phyloP scores from a whole-genome alignment of 352 stramenopile species.

The Phytophthora brassicae region DNA sequence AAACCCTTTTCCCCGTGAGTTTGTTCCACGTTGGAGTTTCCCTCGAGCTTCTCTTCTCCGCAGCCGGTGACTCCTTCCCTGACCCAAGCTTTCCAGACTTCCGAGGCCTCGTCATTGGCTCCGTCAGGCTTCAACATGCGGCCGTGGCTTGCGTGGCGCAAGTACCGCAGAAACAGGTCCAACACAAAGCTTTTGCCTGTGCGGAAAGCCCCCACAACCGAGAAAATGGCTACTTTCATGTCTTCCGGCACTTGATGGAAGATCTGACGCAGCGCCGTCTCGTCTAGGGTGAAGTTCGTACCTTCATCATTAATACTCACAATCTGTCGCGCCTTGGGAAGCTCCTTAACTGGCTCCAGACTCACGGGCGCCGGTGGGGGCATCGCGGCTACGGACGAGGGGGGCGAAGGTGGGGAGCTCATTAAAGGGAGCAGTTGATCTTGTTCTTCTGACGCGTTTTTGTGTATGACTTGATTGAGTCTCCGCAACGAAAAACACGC shows the following conservation, averaged over 20 bases:
- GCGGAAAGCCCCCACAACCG: slow-evolving; percentile 97
- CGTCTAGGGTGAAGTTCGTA: slow-evolving; percentile 85
- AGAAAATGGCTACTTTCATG: slow-evolving; percentile 98
- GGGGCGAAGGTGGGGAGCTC: slow-evolving; percentile 17
- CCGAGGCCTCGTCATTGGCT: slow-evolving; percentile 43
- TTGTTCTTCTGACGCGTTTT: slow-evolving; percentile 12
- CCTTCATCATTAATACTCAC: slow-evolving; percentile 88
- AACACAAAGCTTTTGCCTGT: slow-evolving; percentile 99
- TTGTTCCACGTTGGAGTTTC: slow-evolving; percentile 84
- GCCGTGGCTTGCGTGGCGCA: slow-evolving; percentile 76
- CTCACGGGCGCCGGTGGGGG: slow-evolving; percentile 23
- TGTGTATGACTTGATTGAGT: neutral
- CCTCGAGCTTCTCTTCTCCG: slow-evolving; percentile 65
- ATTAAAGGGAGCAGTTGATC: slow-evolving; percentile 17
- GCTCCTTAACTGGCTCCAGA: slow-evolving; percentile 29
- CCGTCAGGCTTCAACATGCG: slow-evolving; percentile 48
- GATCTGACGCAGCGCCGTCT: slow-evolving; percentile 66
- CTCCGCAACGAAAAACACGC: too few relatives aligned
- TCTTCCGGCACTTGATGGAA: slow-evolving; percentile 82
- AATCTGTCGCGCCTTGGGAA: slow-evolving; percentile 63
- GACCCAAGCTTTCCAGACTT: slow-evolving; percentile 70
- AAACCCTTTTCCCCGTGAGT: slow-evolving; percentile 90
- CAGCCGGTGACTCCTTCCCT: slow-evolving; percentile 57
- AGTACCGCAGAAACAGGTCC: slow-evolving; percentile 97
- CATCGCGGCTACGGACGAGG: neutral